phyloP scores from a whole-genome alignment of 2,329 filamentous ascomycete genomes.

The Exophiala mesophila region DNA sequence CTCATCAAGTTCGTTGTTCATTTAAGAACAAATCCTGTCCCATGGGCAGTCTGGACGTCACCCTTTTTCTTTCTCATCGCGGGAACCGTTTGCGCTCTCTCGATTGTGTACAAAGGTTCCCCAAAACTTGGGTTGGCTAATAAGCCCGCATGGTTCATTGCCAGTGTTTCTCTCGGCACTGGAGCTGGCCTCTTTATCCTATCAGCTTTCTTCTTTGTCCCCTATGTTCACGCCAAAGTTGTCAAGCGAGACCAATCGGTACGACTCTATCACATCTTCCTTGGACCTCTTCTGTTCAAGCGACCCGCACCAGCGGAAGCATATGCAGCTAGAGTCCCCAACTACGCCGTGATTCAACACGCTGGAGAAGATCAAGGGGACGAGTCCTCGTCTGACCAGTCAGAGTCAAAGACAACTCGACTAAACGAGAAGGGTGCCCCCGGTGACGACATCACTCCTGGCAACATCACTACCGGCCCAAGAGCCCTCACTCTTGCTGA shows the following conservation, averaged over 20 bases:
- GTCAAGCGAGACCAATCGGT: conserved; percentile 64
- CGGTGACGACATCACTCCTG: conserved; percentile 8
- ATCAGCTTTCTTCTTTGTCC: conserved; percentile 67
- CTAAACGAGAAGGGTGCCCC: conserved; percentile 24
- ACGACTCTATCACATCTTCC: conserved; percentile 58
- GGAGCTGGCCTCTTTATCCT: conserved; percentile 57
- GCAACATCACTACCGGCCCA: neutral
- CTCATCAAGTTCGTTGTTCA: conserved; percentile 69
- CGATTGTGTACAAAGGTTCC: conserved; percentile 76
- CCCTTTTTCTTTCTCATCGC: conserved; percentile 75
- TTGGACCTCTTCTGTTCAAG: conserved; percentile 60
- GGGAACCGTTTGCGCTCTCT: conserved; percentile 65
- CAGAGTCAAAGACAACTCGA: neutral
- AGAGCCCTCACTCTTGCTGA: conserved; percentile 10
- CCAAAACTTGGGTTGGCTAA: conserved; percentile 61
- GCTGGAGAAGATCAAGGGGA: conserved; percentile 45
- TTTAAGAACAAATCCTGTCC: conserved; percentile 64
- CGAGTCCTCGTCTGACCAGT: conserved; percentile 5
- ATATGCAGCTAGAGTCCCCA: conserved; percentile 57
- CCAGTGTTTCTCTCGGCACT: conserved; percentile 59
- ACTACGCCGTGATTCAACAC: conserved; percentile 73
- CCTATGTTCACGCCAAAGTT: conserved; percentile 61
- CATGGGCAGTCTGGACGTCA: conserved; percentile 67
- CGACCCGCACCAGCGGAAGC: conserved; percentile 53
- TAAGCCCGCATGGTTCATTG: conserved; percentile 65